phyloP scores from a whole-genome alignment of 345 rosid genomes.

The Balakata baccata region DNA sequence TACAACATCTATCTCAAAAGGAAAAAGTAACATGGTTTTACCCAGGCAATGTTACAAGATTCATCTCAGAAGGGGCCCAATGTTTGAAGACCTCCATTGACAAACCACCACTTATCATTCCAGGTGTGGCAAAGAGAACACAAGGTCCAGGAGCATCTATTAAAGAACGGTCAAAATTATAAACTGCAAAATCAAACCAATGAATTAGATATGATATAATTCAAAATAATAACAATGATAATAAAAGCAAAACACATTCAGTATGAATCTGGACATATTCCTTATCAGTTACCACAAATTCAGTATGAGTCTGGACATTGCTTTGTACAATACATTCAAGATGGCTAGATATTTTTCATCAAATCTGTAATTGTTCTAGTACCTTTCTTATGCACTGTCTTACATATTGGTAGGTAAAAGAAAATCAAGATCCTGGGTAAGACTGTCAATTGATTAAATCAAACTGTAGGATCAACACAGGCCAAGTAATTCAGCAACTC shows the following conservation, averaged over 20 bases:
- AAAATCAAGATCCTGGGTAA: too few relatives aligned
- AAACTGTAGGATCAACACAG: background rate
- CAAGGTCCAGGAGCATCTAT: conserved; percentile 91
- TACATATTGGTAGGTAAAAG: background rate
- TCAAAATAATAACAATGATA: background rate
- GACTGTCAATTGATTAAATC: background rate
- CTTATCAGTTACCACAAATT: background rate
- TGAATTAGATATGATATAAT: background rate
- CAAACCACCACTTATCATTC: conserved; percentile 93
- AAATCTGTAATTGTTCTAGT: background rate
- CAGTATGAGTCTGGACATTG: background rate
- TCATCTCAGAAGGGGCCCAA: conserved; percentile 86
- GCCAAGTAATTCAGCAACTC: background rate
- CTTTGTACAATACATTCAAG: background rate
- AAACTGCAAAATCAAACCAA: conserved; percentile 46
- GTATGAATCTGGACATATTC: too few relatives aligned
- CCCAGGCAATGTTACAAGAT: conserved; percentile 96
- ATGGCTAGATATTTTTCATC: background rate
- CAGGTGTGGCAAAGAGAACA: conserved; percentile 97
- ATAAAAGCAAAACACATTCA: background rate
- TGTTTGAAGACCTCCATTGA: conserved; percentile 90
- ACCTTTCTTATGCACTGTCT: background rate
- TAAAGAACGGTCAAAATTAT: conserved; percentile 71
- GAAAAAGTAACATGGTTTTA: conserved; percentile 24
- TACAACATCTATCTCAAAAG: conserved; percentile 1